Percentiles rank a stretch among this genome's conserved stretches.
phyloP scores from a whole-genome alignment of 495 filamentous ascomycete genomes.

The Lepidopterella palustris region DNA sequence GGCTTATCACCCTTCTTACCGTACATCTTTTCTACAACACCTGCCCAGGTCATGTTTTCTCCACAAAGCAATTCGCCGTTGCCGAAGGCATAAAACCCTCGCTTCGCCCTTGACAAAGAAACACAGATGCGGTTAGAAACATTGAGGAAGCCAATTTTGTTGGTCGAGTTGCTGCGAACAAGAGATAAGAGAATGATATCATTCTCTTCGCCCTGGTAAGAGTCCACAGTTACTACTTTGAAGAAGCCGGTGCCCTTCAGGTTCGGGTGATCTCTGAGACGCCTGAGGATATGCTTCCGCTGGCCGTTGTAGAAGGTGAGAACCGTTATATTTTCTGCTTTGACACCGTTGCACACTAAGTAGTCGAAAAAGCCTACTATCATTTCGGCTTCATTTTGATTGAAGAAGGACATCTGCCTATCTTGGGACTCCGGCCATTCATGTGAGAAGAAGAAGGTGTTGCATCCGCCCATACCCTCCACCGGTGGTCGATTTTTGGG shows the following conservation, averaged over 20 bases:
- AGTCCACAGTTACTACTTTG: slow-evolving; percentile 81
- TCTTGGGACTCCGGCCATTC: slow-evolving; percentile 59
- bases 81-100: slow-evolving; percentile 85
- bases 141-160: slow-evolving; percentile 61
- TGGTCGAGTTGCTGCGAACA: slow-evolving; percentile 62
- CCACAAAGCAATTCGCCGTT: slow-evolving; percentile 53
- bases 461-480: slow-evolving; percentile 69
- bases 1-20: slow-evolving; percentile 19
- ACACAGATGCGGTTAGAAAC: slow-evolving; percentile 80
- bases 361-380: slow-evolving; percentile 65
- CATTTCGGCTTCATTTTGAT: slow-evolving; percentile 72
- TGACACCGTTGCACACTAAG: slow-evolving; percentile 59
- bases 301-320: slow-evolving; percentile 90
- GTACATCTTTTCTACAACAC: slow-evolving; percentile 32
- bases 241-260: slow-evolving; percentile 44
- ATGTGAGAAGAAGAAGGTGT: slow-evolving; percentile 70
- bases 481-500: slow-evolving; percentile 49
- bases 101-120: slow-evolving; percentile 76
- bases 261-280: slow-evolving; percentile 46
- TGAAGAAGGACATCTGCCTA: slow-evolving; percentile 61
- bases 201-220: slow-evolving; percentile 93
- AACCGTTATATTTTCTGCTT: slow-evolving; percentile 61
- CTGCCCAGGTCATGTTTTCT: slow-evolving; percentile 36
- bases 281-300: slow-evolving; percentile 53
- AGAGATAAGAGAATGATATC: slow-evolving; percentile 78